These are phyloP conservation scores for Dryadomyces quercus-mongolicae DNA, from an alignment of 2,329 filamentous ascomycete species.

Conservation along the genomic window DNA sequence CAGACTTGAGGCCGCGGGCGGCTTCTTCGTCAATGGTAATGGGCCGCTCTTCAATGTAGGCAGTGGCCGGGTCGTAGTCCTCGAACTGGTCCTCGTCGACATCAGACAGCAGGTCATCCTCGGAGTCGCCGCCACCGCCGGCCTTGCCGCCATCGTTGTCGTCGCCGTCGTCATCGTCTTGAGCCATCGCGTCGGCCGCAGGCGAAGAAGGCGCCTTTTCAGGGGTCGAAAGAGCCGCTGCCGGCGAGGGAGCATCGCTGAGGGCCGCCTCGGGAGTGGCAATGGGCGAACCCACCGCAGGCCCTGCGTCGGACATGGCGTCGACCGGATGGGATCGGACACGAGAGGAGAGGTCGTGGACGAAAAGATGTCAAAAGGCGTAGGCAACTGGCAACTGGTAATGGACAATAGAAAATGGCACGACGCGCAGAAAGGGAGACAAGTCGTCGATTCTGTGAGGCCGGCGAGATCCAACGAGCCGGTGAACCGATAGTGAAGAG, in stretches of 20 bases:
- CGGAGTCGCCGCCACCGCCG: slow-evolving; percentile 34
- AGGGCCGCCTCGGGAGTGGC: neutral
- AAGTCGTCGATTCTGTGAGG: too few species aligned
- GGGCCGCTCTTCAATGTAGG: slow-evolving; percentile 50
- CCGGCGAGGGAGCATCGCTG: neutral
- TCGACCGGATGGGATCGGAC: too few species aligned
- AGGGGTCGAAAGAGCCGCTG: neutral
- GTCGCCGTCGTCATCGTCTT: slow-evolving; percentile 10
- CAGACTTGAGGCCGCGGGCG: slow-evolving; percentile 49
- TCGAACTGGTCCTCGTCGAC: slow-evolving; percentile 59
- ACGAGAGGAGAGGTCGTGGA: neutral
- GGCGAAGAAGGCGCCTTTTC: neutral
- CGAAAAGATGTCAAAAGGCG: neutral
- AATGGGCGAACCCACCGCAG: neutral
- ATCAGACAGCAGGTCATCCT: slow-evolving; percentile 48
- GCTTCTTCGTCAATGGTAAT: slow-evolving; percentile 58
- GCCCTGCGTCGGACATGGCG: slow-evolving; percentile 6
- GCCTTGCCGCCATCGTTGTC: slow-evolving; percentile 17
- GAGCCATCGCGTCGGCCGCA: neutral
- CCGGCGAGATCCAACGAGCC: too few species aligned
- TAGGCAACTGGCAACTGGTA: too few species aligned
- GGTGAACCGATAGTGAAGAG: too few species aligned
- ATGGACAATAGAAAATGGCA: too few species aligned
- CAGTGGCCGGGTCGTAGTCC: slow-evolving; percentile 54
- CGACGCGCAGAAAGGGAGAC: too few species aligned